A percentile compares a stretch with the other conserved stretches of the same genome.
Conservation (phyloP, 176 grass and related monocot genomes). For the Bonia amplexicaulis region DNA sequence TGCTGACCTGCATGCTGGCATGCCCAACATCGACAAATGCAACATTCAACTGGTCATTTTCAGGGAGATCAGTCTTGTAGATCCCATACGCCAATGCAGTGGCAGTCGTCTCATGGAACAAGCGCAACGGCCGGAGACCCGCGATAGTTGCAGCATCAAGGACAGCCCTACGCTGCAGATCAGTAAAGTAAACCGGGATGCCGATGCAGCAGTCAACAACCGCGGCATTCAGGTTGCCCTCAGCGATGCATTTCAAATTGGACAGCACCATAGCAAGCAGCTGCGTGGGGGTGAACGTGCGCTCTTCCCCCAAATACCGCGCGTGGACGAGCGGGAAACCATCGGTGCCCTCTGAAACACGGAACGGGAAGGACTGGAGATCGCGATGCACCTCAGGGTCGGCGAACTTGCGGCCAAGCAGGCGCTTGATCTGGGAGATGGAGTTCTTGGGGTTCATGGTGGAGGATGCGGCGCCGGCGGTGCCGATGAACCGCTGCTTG, state of each 20-base stretch:
- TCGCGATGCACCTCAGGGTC: conserved; percentile 74
- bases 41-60: conserved; percentile 65
- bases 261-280: conserved; percentile 84
- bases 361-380: conserved; percentile 53
- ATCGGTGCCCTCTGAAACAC: conserved; percentile 59
- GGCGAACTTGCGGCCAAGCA: conserved; percentile 56
- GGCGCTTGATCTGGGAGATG: conserved; percentile 82
- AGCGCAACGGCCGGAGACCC: conserved; percentile 49
- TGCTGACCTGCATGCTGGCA: conserved; percentile 80
- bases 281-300: conserved; percentile 61
- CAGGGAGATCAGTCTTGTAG: conserved; percentile 78
- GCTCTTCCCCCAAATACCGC: conserved; percentile 56
- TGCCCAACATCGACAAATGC: conserved; percentile 87
- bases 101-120: conserved; percentile 88
- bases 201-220: conserved; percentile 91
- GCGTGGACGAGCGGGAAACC: conserved; percentile 64
- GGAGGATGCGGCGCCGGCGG: conserved; percentile 49
- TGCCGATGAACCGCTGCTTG: conserved; percentile 88
- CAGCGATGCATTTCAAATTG: conserved; percentile 71
- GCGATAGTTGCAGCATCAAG: conserved; percentile 65
- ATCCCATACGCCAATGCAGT: conserved; percentile 86
- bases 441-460: conserved; percentile 90
- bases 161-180: conserved; percentile 80
- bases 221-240: conserved; percentile 49
- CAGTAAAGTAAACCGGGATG: conserved; percentile 74